Evolutionary conservation across 805 yeast genomes (phyloP).

Genomic region (Kregervanrija fluxuum): DNA sequence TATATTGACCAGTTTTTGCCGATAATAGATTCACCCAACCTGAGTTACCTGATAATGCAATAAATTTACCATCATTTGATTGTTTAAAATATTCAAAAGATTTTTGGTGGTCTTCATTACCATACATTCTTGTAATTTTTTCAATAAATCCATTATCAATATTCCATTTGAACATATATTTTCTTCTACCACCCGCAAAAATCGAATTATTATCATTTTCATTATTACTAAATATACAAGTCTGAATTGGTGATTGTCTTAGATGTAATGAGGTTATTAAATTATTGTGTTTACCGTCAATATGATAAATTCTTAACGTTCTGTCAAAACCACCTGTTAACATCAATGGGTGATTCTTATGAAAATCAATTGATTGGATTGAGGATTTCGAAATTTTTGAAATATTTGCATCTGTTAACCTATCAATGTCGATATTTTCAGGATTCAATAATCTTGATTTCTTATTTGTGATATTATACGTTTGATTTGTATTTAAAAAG

Average conservation of each 20-base stretch:
- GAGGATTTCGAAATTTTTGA: constrained; percentile 66
- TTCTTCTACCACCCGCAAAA: constrained; percentile 85
- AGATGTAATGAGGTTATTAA: constrained; percentile 78
- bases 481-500: constrained; percentile 27
- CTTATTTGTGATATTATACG: constrained; percentile 24
- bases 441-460: constrained; percentile 59
- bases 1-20: constrained; percentile 77
- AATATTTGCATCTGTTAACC: constrained; percentile 82
- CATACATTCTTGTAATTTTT: constrained; percentile 83
- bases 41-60: constrained; percentile 74
- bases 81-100: constrained; percentile 82
- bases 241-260: constrained; percentile 70
- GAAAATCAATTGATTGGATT: constrained; percentile 81
- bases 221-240: constrained; percentile 56
- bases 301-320: constrained; percentile 77
- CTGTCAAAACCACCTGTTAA: constrained; percentile 91
- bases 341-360: constrained; percentile 73
- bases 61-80: constrained; percentile 62
- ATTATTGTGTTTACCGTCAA: constrained; percentile 80
- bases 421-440: constrained; percentile 61
- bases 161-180: constrained; percentile 91
- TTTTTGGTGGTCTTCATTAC: constrained; percentile 78
- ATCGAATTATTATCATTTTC: constrained; percentile 45
- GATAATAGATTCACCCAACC: constrained; percentile 88
- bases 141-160: constrained; percentile 55